Conservation (phyloP, 257 asterid genomes). For the Vinca minor region DNA sequence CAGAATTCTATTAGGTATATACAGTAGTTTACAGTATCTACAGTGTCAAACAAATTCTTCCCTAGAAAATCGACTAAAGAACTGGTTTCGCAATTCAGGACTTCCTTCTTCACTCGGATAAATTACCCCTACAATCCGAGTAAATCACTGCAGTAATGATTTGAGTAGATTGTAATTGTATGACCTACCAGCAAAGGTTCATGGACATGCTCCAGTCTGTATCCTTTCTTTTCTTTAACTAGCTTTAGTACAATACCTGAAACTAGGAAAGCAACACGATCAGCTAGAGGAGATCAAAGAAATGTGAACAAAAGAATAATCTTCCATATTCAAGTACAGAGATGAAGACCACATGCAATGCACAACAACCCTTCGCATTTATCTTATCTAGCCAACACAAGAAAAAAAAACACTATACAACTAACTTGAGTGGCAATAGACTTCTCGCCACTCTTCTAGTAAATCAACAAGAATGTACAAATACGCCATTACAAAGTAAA, state of each 20-base stretch:
- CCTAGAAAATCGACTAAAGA: background rate
- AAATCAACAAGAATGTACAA: background rate
- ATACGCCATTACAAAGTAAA: background rate
- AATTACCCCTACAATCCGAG: background rate
- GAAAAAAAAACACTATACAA: background rate
- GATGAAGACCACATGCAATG: background rate
- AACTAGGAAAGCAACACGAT: background rate
- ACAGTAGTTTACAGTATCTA: background rate
- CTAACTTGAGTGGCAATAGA: background rate
- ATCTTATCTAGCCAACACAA: background rate
- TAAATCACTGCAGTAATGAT: background rate
- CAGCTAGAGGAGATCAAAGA: background rate
- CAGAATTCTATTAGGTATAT: background rate
- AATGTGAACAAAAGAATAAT: background rate
- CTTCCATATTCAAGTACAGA: background rate
- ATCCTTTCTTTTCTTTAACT: background rate
- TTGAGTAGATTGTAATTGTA: background rate
- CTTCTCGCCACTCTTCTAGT: background rate
- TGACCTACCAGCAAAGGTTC: background rate
- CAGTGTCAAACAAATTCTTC: background rate
- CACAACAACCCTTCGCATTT: background rate
- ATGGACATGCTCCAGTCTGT: background rate
- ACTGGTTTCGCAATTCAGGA: background rate
- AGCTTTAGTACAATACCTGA: conserved; percentile 1
- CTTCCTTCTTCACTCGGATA: background rate